These are phyloP conservation scores for Yarrowia sp. DNA, from an alignment of 805 yeast genomes.

Conservation along the genomic window DNA sequence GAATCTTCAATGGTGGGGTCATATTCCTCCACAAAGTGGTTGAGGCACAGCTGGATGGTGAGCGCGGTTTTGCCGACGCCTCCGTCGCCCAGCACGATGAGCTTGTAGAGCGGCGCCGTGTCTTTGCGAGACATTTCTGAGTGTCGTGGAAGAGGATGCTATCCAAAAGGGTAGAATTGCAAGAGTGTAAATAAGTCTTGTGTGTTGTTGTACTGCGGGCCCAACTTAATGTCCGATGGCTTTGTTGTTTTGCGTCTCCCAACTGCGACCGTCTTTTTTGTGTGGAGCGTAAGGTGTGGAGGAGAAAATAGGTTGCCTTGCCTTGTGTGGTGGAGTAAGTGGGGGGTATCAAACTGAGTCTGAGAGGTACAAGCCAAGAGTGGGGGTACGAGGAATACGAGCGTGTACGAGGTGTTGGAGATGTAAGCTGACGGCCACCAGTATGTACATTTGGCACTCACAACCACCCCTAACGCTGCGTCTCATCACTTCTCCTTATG, in stretches of 20 bases:
- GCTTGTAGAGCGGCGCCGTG: conserved; percentile 60
- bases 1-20: conserved; percentile 91
- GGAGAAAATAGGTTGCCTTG: conserved; percentile 22
- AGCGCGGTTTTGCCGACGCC: conserved; percentile 98
- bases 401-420: no score
- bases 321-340: conserved; percentile 9
- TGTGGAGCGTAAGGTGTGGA: conserved; percentile 25
- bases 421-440: no score
- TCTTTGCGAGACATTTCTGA: conserved; percentile 43
- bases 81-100: conserved; percentile 98
- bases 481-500: no score
- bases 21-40: conserved; percentile 95
- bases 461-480: no score
- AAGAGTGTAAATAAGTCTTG: conserved; percentile 26
- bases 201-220: conserved; percentile 9
- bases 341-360: conserved; percentile 1
- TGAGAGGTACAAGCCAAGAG: background rate
- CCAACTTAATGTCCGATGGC: conserved; percentile 32
- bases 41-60: conserved; percentile 81
- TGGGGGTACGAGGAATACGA: background rate
- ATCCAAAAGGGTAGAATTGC: background rate
- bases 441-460: no score
- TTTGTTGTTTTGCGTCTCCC: conserved; percentile 31
- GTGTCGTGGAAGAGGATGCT: background rate
- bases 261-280: conserved; percentile 18